Evolutionary conservation across 1,284 basidiomycete species (phyloP), one percentile per base, ranked within the genome.

Genomic region (Malassezia cuniculi): DNA sequence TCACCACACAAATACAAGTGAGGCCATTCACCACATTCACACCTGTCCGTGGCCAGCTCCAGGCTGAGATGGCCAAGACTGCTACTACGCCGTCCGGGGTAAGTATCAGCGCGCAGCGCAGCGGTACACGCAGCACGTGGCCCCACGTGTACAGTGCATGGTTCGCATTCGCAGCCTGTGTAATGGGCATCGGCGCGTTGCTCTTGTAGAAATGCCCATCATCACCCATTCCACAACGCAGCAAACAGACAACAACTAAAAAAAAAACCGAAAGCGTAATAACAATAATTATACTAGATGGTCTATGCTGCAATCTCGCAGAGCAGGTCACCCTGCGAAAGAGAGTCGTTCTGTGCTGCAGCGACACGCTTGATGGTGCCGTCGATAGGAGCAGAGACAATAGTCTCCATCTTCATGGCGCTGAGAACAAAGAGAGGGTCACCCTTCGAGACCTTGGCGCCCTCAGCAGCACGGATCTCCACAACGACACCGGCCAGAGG

Each of bases 381-480:
- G 39, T 84, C 85, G 31, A 94, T 87, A 24, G 90, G 87, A 17
- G 87, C 82, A 18, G 85, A 89, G 31, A 95, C 85, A 45, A 85
- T 79, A 50, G 83, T 86, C 73, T 97, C 90, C 33, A 79, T 81
- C 16, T 71, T 71, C 69, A 71, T 71, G 37, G 70, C 69, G 35
- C 66, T 69, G 56, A 69, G 66, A 44, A 71, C 62, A 49, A 80
- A 82, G 48, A 87, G 71, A 50, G 85, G 83, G 71, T 99, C 93
- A 47, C 93, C 93, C 69, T 86, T 90, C 79, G 84, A 93, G 71
- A 99, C 85, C 65, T 87, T 80, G 50, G 87, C 82, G 34, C 86
- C 87, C 70, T 95, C 89, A 72, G 93, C 86, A 48, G 93, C 89
- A 54, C 90, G 76, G 36, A 99, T 85, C 70, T 97, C 93, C 18